Base-by-base conservation (phyloP, 345 rosid genomes). In the Lumnitzera racemosa region DNA sequence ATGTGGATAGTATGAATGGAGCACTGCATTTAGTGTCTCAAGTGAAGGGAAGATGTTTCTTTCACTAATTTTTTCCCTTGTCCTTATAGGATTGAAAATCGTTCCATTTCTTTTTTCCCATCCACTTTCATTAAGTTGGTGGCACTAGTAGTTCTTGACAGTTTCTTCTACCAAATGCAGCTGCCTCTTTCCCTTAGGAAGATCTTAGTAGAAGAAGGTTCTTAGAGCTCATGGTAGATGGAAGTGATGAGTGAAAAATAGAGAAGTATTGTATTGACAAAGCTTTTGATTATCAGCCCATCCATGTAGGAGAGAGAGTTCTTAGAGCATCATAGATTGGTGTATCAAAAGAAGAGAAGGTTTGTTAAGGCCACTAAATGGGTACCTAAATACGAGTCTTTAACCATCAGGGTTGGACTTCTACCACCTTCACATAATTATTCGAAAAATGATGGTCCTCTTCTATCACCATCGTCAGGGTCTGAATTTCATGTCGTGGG, bases 171-270 rank as follows among this genome's bases (percentile, higher is more conserved):
- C 99, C 99, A 48, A 80, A 76, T n/a, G 67, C 95, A 17, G 90
- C 99, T 61, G 84, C 85, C 78, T 81, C 97, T 56, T 95, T 90
- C 83, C 81, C 78, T 24, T 90, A 97, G 99, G 99, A 95, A 75
- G 88, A 90, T 81, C 81, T 90, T 71, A 92, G 96, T 76, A 82
- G 88, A 71, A 77, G 69, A 23, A 83, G 76, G 70, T 65, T 83
- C 20, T 61, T 90, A 69, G 99, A 86, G 73, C 72, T 90, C 65
- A 83, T 88, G 65, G 81, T 80, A 61, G 92, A 78, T 74, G 92
- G 97, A 47, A 68, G 80, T 49, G 90, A 88, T 57, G 70, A 80
- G 66, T 80, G 76, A 48, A 77, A 71, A 65, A 78, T 94, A 46
- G 71, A 75, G 66, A 83, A 63, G 25, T 88, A 73, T 58, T 75